A percentile compares a stretch with the other conserved stretches of the same genome.
phyloP scores from a whole-genome alignment of 495 filamentous ascomycete genomes.

The Tuber microsphaerosporum region DNA sequence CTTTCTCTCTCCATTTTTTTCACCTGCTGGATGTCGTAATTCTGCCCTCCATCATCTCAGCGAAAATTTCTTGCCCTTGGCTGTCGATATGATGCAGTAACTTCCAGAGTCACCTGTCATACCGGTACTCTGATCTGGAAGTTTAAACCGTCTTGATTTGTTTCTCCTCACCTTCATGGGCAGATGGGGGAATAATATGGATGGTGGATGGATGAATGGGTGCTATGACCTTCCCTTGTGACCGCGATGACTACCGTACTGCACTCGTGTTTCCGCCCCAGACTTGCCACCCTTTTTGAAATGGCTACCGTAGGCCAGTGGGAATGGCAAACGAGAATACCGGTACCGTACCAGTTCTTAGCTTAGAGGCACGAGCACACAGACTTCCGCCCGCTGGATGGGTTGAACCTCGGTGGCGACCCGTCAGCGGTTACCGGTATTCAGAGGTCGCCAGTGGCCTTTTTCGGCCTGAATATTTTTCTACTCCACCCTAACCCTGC shows the following conservation, averaged over 20 bases:
- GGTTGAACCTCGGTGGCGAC: background rate
- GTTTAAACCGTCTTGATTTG: background rate
- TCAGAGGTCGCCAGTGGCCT: background rate
- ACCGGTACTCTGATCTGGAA: background rate
- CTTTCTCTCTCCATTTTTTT: background rate
- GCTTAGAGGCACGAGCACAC: background rate
- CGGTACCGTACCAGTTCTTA: background rate
- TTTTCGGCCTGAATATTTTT: background rate
- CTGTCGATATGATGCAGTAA: background rate
- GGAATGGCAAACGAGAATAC: background rate
- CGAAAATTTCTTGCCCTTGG: background rate
- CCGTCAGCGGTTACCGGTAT: background rate
- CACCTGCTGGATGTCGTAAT: background rate
- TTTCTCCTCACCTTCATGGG: background rate
- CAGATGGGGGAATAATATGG: background rate
- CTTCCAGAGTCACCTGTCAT: background rate
- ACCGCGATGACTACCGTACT: background rate
- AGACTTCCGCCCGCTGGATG: background rate
- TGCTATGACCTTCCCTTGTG: conserved; percentile 2
- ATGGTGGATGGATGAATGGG: background rate
- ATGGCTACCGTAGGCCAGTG: background rate
- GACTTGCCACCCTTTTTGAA: background rate
- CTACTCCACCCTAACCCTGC: background rate
- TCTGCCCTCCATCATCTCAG: background rate
- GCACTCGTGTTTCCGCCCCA: background rate